Evolutionary conservation across 345 rosid genomes (phyloP), one percentile per base, ranked within the genome.

Genomic region (Salix exigua): DNA sequence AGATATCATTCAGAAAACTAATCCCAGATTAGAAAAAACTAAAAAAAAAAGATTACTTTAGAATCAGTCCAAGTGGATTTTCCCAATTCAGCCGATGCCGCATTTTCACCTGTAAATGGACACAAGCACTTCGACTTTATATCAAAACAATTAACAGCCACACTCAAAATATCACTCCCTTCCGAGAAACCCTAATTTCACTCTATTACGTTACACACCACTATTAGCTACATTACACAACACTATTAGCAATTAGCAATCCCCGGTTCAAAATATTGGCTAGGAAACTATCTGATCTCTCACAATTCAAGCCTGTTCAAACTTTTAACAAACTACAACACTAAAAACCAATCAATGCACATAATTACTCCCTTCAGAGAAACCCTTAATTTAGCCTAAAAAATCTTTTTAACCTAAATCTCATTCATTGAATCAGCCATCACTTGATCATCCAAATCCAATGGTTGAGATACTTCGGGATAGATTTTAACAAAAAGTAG

Each of bases 41-140:
- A 46, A 33, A 62, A 37, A 37, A 30, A 3, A 30, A 0, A 30
- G 31, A 62, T 23, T 77, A 91, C 97, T 67, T 77, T 88, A 19
- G 74, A 70, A 79, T 88, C 90, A 82, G 53, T 75, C 97, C 96
- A 91, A 6, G 96, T 88, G 58, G 87, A 76, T 38, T 73, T 83
- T 65, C 89, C 93, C 88, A 93, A 78, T 73, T 84, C 82, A 70
- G 48, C 73, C 2, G 96, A 88, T 11, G 86, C 90, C 55, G 78
- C 82, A 77, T 89, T 87, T 23, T 80, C 84, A 65, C 96, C 97
- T 95, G 83, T 44, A 78, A 73, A 30, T 17, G 17, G 25, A 38
- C 74, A 71, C 12, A 68, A 50, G 1, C 14, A n/a, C 62, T 58
- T 53, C 28, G 28, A 58, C 62, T n/a, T 3, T 25, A 11, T n/a